A percentile compares a stretch with the other conserved stretches of the same genome.
Conservation (phyloP, 2,329 filamentous ascomycete species). For the Dactylonectria macrodidyma region DNA sequence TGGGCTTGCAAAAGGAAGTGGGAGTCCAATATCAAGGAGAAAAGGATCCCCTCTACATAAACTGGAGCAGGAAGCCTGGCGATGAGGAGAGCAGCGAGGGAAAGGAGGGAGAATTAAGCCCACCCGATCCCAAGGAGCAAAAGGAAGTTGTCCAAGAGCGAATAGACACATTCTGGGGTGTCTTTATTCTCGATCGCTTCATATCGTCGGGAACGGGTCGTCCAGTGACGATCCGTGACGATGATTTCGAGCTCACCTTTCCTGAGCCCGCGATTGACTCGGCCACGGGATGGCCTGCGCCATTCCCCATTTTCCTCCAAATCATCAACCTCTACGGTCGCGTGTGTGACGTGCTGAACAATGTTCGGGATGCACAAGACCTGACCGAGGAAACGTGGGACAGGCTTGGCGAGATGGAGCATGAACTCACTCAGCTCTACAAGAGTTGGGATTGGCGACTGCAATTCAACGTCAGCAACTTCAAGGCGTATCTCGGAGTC, state of each 20-base stretch:
- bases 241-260: conserved; percentile 87
- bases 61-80: conserved; percentile 56
- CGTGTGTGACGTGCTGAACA: conserved; percentile 88
- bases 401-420: conserved; percentile 83
- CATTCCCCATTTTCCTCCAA: conserved; percentile 84
- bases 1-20: conserved; percentile 86
- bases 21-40: conserved; percentile 76
- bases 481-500: conserved; percentile 85
- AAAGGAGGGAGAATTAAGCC: conserved; percentile 59
- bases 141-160: conserved; percentile 83
- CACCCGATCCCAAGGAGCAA: conserved; percentile 66
- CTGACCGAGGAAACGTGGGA: conserved; percentile 82
- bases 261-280: conserved; percentile 66
- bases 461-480: conserved; percentile 89
- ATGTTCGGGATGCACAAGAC: conserved; percentile 80
- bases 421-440: conserved; percentile 79
- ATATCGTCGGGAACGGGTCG: conserved; percentile 91
- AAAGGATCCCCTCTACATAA: conserved; percentile 65
- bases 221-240: conserved; percentile 86
- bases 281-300: conserved; percentile 78
- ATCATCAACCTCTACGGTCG: conserved; percentile 90
- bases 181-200: conserved; percentile 89
- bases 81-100: conserved; percentile 57
- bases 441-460: conserved; percentile 82
- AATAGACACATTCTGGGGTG: conserved; percentile 90